These are phyloP conservation scores for Chlorella sorokiniana DNA, from an alignment of 139 green algal species.

Conservation along the genomic window DNA sequence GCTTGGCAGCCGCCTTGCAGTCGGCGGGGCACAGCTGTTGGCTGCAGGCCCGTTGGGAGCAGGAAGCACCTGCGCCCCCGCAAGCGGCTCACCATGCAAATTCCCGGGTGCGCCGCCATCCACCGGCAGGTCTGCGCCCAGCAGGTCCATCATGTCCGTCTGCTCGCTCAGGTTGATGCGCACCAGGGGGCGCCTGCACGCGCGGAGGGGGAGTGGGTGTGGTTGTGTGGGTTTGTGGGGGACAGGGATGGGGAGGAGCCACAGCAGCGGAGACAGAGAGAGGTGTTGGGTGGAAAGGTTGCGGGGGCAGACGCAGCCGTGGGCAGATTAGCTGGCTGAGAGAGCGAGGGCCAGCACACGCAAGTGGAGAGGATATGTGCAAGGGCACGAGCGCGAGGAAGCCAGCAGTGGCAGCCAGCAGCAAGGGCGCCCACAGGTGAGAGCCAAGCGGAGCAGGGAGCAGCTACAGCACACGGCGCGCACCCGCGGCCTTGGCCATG, in stretches of 20 bases:
- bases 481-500: constrained; percentile 71
- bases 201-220: neutral
- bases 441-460: neutral
- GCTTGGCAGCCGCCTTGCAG: no score
- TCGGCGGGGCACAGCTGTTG: no score
- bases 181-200: constrained; percentile 68
- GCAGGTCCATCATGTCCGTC: constrained; percentile 99
- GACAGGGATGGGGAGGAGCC: no score
- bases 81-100: constrained; percentile 86
- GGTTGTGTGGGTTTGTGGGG: no score
- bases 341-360: no score
- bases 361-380: no score
- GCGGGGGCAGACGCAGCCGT: no score
- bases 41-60: no score
- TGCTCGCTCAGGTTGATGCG: constrained; percentile 98
- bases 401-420: no score
- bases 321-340: no score
- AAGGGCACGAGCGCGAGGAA: no score
- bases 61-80: neutral
- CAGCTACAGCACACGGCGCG: constrained; percentile 19
- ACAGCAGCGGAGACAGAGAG: neutral
- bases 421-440: no score
- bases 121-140: constrained; percentile 94
- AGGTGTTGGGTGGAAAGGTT: neutral
- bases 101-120: constrained; percentile 76